Base-by-base conservation (phyloP, 2,329 filamentous ascomycete genomes). In the Orbilia quercus region DNA sequence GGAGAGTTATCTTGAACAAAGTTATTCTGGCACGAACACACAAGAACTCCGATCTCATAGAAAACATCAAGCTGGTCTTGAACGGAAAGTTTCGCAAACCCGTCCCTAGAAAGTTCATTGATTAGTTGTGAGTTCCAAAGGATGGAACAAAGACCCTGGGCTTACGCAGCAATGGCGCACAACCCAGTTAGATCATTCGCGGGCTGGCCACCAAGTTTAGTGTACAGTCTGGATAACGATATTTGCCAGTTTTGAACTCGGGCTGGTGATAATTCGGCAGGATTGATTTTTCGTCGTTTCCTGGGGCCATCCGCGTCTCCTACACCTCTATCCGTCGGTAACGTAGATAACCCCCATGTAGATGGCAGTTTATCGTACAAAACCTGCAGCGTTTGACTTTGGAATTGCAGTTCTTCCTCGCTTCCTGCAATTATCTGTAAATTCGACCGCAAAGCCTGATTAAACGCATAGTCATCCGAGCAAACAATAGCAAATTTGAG, bases 1-100 rank as follows among this genome's bases (percentile, higher is more conserved):
- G 9, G 5, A 6, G 9, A 16, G 12, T 38, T 23, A 12, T 20
- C 18, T 5, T 40, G 16, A 23, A 7, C 4, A 7, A 9, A 11
- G 3, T 38, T 31, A 14, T 44, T 22, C 1, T 18, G 23, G 2
- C 22, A 36, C 1, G 60, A 34, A 22, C 69, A 73, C 1, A 42
- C 28, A 7, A 73, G 34, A 20, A 45, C 7, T 11, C 69, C 48
- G 16, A 73, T 59, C 7, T 62, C 55, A 28, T 57, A 38, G 42
- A 73, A 73, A 45, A 66, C 47, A 9, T 66, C 60, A 1, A 38
- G n/a, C 25, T 73, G 60, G 28, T 73, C 69, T 16, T 50, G 48
- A n/a, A 66, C 62, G 7, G 69, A 73, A 36, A 73, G 69, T 44
- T 66, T 73, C 14, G 60, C 54, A 31, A 73, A 73, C 2, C 60